phyloP scores from a whole-genome alignment of 2,329 filamentous ascomycete genomes.

The Arachnomyces sp. region DNA sequence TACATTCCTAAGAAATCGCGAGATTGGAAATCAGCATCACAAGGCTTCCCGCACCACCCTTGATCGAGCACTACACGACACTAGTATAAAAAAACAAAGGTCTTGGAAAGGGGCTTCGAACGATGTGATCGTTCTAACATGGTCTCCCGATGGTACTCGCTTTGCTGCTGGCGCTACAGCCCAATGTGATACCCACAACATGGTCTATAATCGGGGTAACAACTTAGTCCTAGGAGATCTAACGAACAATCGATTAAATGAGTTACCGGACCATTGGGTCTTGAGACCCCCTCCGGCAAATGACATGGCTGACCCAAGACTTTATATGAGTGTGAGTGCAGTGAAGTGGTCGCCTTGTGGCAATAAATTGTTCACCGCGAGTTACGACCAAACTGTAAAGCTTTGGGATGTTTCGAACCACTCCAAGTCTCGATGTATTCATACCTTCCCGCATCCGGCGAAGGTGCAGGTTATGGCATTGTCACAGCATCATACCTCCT shows the following conservation, averaged over 20 bases:
- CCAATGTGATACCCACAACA: conserved; percentile 47
- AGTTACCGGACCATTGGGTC: conserved; percentile 48
- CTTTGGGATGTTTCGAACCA: conserved; percentile 43
- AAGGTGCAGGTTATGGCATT: conserved; percentile 47
- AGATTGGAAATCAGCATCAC: conserved; percentile 25
- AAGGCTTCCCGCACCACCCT: conserved; percentile 7
- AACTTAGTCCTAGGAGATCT: conserved; percentile 50
- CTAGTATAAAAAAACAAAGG: conserved; percentile 32
- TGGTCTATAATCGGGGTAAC: conserved; percentile 53
- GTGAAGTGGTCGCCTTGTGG: conserved; percentile 45
- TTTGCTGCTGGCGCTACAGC: conserved; percentile 54
- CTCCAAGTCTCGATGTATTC: conserved; percentile 20
- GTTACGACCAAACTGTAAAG: conserved; percentile 50
- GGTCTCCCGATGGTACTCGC: conserved; percentile 46
- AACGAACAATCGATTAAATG: conserved; percentile 35
- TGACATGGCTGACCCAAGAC: conserved; percentile 41
- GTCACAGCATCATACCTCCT: conserved; percentile 27
- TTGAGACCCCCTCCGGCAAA: conserved; percentile 31
- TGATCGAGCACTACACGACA: no score
- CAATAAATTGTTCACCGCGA: conserved; percentile 44
- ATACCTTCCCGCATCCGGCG: conserved; percentile 38
- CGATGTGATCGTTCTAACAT: conserved; percentile 50
- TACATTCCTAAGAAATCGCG: conserved; percentile 22
- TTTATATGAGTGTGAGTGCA: conserved; percentile 51
- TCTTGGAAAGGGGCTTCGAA: conserved; percentile 52